Percentiles rank a stretch among this genome's conserved stretches.
phyloP scores from a whole-genome alignment of 805 yeast species.

The Candida sphagnicola region DNA sequence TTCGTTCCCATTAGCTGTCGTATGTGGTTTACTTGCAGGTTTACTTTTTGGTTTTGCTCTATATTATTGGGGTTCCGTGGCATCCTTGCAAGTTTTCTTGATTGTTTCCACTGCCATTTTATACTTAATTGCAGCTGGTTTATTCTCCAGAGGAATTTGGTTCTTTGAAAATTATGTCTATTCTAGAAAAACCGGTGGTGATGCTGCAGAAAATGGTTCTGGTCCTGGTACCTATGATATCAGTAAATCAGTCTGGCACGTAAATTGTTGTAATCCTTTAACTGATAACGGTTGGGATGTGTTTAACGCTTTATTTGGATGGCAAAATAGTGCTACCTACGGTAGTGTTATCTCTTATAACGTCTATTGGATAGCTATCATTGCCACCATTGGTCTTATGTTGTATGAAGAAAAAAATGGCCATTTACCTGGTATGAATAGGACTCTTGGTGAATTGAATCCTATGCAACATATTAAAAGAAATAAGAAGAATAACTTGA shows the following conservation, averaged over 20 bases:
- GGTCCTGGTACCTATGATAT: constrained; percentile 93
- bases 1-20: constrained; percentile 87
- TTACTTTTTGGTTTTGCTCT: constrained; percentile 58
- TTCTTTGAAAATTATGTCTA: constrained; percentile 66
- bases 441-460: constrained; percentile 26
- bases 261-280: constrained; percentile 93
- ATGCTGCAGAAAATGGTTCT: constrained; percentile 82
- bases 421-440: constrained; percentile 62
- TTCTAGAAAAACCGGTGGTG: constrained; percentile 75
- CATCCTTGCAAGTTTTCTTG: constrained; percentile 79
- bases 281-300: constrained; percentile 91
- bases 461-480: constrained; percentile 33
- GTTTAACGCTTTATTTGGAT: constrained; percentile 85
- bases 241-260: constrained; percentile 81
- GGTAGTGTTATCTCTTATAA: constrained; percentile 86
- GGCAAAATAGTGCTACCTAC: constrained; percentile 93
- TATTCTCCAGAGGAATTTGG: constrained; percentile 91
- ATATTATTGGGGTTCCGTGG: constrained; percentile 73
- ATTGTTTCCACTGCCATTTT: constrained; percentile 81
- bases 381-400: constrained; percentile 53
- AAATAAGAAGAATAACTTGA: constrained; percentile 42
- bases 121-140: constrained; percentile 84
- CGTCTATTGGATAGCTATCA: constrained; percentile 74
- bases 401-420: constrained; percentile 76
- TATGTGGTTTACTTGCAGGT: constrained; percentile 80